Percentiles rank a stretch among this genome's conserved stretches.
Evolutionary conservation across 257 asterid species (phyloP).

Genomic region (Solanum dulcamara): DNA sequence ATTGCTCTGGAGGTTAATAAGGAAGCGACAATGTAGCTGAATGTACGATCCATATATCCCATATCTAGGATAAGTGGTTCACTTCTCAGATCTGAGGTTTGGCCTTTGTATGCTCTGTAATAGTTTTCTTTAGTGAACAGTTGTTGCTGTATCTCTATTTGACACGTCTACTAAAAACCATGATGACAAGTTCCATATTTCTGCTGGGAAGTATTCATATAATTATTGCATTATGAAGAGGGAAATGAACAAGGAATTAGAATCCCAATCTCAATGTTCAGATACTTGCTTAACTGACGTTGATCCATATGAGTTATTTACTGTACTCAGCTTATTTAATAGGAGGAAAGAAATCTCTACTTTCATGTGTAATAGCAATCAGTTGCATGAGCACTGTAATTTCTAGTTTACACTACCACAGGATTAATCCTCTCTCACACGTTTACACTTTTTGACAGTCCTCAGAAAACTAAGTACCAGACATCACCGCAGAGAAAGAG

Average conservation of each 20-base stretch:
- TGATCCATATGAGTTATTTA: neutral
- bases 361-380: neutral
- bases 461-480: constrained; percentile 33
- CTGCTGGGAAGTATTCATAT: neutral
- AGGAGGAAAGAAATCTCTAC: neutral
- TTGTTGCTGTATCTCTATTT: neutral
- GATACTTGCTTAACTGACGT: neutral
- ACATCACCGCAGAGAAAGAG: constrained; percentile 36
- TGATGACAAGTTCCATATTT: neutral
- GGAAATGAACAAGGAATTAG: neutral
- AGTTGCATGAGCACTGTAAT: neutral
- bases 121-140: neutral
- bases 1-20: neutral
- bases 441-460: constrained; percentile 22
- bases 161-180: neutral
- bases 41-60: neutral
- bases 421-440: neutral
- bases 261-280: neutral
- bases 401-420: neutral
- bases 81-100: neutral
- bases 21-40: neutral
- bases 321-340: neutral
- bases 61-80: neutral
- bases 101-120: neutral
- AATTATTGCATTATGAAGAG: neutral